Evolutionary conservation across 2,329 filamentous ascomycete genomes (phyloP).

Genomic region (Seiridium cupressi): DNA sequence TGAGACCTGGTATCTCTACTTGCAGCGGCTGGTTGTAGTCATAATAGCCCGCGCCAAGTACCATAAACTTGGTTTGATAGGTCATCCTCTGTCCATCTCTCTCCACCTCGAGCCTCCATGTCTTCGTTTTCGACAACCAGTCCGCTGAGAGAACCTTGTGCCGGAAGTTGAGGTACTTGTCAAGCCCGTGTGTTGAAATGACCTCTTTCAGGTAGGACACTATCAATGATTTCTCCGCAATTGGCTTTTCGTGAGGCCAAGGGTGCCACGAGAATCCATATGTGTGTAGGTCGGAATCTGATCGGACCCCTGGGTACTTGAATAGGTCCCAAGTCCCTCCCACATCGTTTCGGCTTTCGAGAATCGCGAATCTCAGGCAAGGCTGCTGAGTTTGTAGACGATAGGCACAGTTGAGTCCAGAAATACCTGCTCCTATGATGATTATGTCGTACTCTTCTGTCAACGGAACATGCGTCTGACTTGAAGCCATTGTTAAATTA

Average conservation of each 20-base stretch:
- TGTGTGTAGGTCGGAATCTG: slow-evolving; percentile 60
- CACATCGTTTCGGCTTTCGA: slow-evolving; percentile 64
- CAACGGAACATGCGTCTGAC: background rate
- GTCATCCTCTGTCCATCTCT: background rate
- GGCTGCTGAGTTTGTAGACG: slow-evolving; percentile 60
- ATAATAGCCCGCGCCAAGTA: slow-evolving; percentile 67
- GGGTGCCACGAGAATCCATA: slow-evolving; percentile 69
- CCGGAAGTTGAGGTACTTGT: slow-evolving; percentile 48
- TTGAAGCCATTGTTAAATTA: background rate
- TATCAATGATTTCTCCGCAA: slow-evolving; percentile 37
- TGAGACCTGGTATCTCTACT: slow-evolving; percentile 63
- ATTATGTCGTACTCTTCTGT: slow-evolving; percentile 44
- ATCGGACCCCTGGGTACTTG: slow-evolving; percentile 70
- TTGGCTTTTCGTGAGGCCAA: slow-evolving; percentile 49
- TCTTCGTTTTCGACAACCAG: slow-evolving; percentile 53
- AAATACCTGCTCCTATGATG: slow-evolving; percentile 72
- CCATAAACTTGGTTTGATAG: slow-evolving; percentile 48
- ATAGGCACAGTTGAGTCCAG: slow-evolving; percentile 73
- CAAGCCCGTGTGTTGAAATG: slow-evolving; percentile 46
- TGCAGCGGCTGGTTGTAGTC: slow-evolving; percentile 64
- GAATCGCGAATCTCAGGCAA: slow-evolving; percentile 57
- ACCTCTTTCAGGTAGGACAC: slow-evolving; percentile 51
- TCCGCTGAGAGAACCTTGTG: slow-evolving; percentile 47
- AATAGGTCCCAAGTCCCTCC: slow-evolving; percentile 82
- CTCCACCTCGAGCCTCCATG: slow-evolving; percentile 40